Base-by-base conservation (phyloP, 2,329 filamentous ascomycete species). In the Neoarthrinium moseri region DNA sequence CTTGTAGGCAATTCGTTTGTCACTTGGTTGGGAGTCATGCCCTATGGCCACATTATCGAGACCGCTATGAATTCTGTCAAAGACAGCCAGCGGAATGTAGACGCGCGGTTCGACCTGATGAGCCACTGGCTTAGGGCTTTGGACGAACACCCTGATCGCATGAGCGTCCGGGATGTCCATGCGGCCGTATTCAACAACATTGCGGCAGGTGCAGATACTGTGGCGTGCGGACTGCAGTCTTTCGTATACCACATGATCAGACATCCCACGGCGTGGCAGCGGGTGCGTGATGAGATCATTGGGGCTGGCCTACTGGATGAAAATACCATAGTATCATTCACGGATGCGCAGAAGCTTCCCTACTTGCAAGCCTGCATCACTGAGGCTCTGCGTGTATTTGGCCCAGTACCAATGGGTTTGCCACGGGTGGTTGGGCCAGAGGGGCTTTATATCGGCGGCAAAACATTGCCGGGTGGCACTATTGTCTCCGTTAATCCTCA, bases 1-100 rank as follows among this genome's bases (percentile, higher is more conserved):
- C 30, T 58, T 15, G 21, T 57, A 10, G 46, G 47, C 18, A 58
- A 57, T 33, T 47, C 51, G 4, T 21, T 49, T n/a, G 50, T 51
- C 4, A 51, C 51, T 4, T 47, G 53, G 29, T 49, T 54, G 20
- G 44, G 41, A 6, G 24, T 53, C 11, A 47, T 54, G 12, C 54
- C 56, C 17, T 36, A 27, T 17, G 45, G 45, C 23, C 45, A 47
- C 20, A 36, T 32, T 22, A 18, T 47, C 21, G 24, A 44, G 27
- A 34, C 34, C 12, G 33, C 33, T 23, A 33, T 33, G 4, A 20
- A 21, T 1, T 17, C 40, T 6, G 22, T 43, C 27, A 23, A 36
- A 10, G 46, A 33, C 18, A 40, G 46, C 33, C 27, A 44, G 13
- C 13, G 40, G 32, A 44, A 48, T 23, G 33, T 20, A n/a, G 46